phyloP scores from a whole-genome alignment of 2,329 filamentous ascomycete species.

The Cercospora citrullina region DNA sequence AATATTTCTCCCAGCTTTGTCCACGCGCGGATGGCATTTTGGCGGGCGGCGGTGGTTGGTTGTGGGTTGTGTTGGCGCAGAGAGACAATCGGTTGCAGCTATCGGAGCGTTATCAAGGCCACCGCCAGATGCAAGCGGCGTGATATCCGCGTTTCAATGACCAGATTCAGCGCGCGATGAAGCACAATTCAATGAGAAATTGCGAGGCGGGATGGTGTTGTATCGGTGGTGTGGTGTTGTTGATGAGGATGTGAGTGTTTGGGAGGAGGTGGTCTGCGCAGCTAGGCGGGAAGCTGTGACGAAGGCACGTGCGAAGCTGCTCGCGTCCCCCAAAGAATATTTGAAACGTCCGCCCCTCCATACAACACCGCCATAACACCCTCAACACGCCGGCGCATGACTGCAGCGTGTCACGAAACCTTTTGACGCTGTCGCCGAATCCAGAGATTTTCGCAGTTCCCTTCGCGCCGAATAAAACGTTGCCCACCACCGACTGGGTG shows the following conservation, averaged over 20 bases:
- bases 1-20: slow-evolving; percentile 88
- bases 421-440: not conserved
- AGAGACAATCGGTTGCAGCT: not conserved
- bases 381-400: not conserved
- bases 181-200: not conserved
- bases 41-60: not conserved
- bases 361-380: not conserved
- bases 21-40: slow-evolving; percentile 91
- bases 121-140: not conserved
- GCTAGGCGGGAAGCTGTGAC: not conserved
- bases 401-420: not conserved
- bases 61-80: not conserved
- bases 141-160: not conserved
- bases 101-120: not conserved
- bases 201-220: not conserved
- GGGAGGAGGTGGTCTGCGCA: not conserved
- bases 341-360: not conserved
- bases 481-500: not conserved
- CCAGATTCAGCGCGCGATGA: not conserved
- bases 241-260: not conserved
- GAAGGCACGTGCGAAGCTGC: not conserved
- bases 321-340: not conserved
- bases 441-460: not conserved
- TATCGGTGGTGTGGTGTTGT: not conserved
- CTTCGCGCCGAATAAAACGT: not conserved